Evolutionary conservation across 2,329 filamentous ascomycete species (phyloP).

Genomic region (Fusarium sp.): DNA sequence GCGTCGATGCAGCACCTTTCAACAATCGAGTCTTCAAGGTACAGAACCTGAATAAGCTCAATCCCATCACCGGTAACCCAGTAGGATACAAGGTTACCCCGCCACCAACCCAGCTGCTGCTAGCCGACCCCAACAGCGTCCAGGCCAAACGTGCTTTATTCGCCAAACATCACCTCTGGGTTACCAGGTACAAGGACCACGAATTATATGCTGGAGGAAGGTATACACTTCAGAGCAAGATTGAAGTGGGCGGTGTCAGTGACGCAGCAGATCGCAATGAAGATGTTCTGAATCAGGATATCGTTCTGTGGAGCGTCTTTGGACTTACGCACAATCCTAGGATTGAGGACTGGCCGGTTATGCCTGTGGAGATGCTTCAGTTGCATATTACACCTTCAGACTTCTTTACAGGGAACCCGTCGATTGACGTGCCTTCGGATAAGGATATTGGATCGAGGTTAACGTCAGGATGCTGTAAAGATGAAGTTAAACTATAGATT

Average conservation of each 20-base stretch:
- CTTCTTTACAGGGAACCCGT: slow-evolving; percentile 9
- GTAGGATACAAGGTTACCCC: slow-evolving; percentile 61
- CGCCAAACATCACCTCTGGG: slow-evolving; percentile 58
- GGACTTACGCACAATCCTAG: slow-evolving; percentile 13
- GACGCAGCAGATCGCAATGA: slow-evolving; percentile 14
- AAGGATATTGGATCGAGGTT: slow-evolving; percentile 17
- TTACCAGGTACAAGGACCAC: slow-evolving; percentile 58
- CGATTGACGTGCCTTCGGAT: slow-evolving; percentile 14
- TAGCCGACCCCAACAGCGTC: slow-evolving; percentile 55
- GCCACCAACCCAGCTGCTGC: slow-evolving; percentile 52
- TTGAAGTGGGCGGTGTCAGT: slow-evolving; percentile 3
- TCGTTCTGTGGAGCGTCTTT: slow-evolving; percentile 20
- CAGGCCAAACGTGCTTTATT: slow-evolving; percentile 57
- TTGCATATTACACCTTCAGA: slow-evolving; percentile 11
- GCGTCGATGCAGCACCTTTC: slow-evolving; percentile 61
- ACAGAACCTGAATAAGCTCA: slow-evolving; percentile 56
- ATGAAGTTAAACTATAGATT: slow-evolving; percentile 7
- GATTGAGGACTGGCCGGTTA: slow-evolving; percentile 12
- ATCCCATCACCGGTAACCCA: slow-evolving; percentile 57
- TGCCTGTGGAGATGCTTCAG: slow-evolving; percentile 23
- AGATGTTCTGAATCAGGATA: slow-evolving; percentile 19
- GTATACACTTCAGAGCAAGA: slow-evolving; percentile 49
- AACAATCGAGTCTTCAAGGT: slow-evolving; percentile 64
- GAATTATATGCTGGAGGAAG: slow-evolving; percentile 58
- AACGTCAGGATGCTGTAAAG: slow-evolving; percentile 8